phyloP scores from a whole-genome alignment of 768 basidiomycete genomes.

The Calocybe indica region DNA sequence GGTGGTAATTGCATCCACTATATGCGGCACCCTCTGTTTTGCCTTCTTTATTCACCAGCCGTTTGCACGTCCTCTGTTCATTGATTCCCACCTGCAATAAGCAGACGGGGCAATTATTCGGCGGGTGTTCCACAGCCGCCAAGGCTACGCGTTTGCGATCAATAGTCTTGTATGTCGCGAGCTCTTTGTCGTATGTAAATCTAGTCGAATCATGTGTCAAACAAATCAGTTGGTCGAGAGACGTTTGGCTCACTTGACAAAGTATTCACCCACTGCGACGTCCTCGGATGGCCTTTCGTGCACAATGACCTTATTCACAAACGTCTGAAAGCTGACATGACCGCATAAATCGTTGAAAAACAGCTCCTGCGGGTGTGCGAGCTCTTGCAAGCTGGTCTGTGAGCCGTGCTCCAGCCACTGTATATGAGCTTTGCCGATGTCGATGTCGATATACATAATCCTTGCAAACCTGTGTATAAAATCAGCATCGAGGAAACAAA shows the following conservation, averaged over 20 bases:
- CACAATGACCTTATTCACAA: slow-evolving; percentile 46
- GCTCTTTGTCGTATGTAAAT: slow-evolving; percentile 40
- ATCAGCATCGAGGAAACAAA: not conserved
- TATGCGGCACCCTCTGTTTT: slow-evolving; percentile 36
- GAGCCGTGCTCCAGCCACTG: slow-evolving; percentile 75
- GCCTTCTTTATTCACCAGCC: slow-evolving; percentile 24
- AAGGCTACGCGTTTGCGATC: slow-evolving; percentile 19
- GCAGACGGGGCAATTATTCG: slow-evolving; percentile 53
- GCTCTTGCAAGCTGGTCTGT: slow-evolving; percentile 52
- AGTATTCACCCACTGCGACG: slow-evolving; percentile 36
- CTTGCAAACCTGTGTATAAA: slow-evolving; percentile 53
- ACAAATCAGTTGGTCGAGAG: not conserved
- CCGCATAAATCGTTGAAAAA: slow-evolving; percentile 56
- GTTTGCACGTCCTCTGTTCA: slow-evolving; percentile 22
- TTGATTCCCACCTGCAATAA: slow-evolving; percentile 19
- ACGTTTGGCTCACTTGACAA: slow-evolving; percentile 44
- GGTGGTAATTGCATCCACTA: slow-evolving; percentile 47
- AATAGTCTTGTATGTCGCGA: slow-evolving; percentile 42
- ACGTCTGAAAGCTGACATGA: slow-evolving; percentile 25
- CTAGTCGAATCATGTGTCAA: slow-evolving; percentile 23
- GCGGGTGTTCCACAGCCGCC: slow-evolving; percentile 22
- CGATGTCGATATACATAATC: slow-evolving; percentile 47
- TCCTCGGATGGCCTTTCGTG: slow-evolving; percentile 24
- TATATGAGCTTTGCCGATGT: slow-evolving; percentile 45
- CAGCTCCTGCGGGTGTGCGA: slow-evolving; percentile 59